Conservation (phyloP, 78 protist species). For the Dictyostelium purpureum region DNA sequence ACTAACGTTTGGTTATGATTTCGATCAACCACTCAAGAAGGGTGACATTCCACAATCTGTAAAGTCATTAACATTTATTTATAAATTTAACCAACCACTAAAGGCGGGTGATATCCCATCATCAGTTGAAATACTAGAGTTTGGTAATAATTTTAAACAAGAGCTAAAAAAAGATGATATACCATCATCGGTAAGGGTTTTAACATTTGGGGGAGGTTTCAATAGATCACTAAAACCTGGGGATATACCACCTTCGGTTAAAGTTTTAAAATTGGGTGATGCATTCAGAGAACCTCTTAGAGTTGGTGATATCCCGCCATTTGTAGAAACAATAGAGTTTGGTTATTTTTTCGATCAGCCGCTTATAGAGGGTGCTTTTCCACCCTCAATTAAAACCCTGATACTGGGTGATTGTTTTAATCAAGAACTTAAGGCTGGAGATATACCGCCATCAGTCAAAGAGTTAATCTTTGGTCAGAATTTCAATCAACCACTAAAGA, state of each 20-base stretch:
- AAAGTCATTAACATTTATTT: background rate
- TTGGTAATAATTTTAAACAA: background rate
- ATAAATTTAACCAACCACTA: background rate
- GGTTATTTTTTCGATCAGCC: background rate
- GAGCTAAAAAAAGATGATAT: background rate
- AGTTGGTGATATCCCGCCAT: background rate
- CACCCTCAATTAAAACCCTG: background rate
- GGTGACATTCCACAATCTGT: background rate
- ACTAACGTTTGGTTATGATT: background rate
- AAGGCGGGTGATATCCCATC: background rate
- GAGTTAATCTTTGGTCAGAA: background rate
- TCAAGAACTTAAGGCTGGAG: background rate
- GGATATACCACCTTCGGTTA: background rate
- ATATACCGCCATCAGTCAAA: background rate
- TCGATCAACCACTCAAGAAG: background rate
- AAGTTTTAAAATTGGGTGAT: background rate
- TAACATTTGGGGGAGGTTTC: no score
- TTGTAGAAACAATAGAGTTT: background rate
- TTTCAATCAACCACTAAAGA: conserved; percentile 1
- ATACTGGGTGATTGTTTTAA: background rate
- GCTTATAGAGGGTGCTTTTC: background rate
- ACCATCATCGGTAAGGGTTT: background rate
- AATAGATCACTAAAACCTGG: conserved; percentile 17
- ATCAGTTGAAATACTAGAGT: background rate
- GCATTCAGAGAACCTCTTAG: background rate